Base-by-base conservation (phyloP, 768 basidiomycete genomes). In the Mycena galopus region DNA sequence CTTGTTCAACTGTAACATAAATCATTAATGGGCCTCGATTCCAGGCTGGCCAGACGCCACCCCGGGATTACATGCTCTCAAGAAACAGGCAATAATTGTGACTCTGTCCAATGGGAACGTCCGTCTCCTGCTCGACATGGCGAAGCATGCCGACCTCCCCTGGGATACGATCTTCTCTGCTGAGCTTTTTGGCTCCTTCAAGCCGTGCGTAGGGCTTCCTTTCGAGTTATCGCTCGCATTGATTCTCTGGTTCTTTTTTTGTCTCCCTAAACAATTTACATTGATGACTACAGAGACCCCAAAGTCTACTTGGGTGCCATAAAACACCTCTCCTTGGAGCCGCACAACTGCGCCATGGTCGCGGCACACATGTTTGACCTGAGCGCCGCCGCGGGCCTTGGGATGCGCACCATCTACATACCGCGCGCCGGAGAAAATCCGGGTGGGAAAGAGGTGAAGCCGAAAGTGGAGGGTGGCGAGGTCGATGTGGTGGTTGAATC, bases 171-270 rank as follows among this genome's bases (percentile, higher is more conserved):
- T 93, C 25, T 86, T 93, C 66, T 91, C 91, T 0, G 82, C 87
- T 1, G 90, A 91, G 66, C 80, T 93, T 21, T 90, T 92, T 59
- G 82, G 84, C 11, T 86, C 87, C 0, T 93, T 88, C 83, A 93
- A 93, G 77, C 90, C 92, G 92, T 92, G 53, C 44, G 89, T 80
- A n/a, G n/a, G n/a, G n/a, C n/a, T n/a, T n/a, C n/a, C n/a, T n/a
- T n/a, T n/a, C n/a, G n/a, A n/a, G n/a, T n/a, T n/a, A n/a, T n/a
- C n/a, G n/a, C n/a, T n/a, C n/a, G n/a, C n/a, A n/a, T n/a, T n/a
- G n/a, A n/a, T n/a, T n/a, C n/a, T n/a, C n/a, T n/a, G n/a, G n/a
- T n/a, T n/a, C n/a, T n/a, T n/a, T n/a, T n/a, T n/a, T n/a, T n/a
- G n/a, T n/a, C n/a, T 25, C 7, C 44, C 35, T 4, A 25, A 9